Evolutionary conservation across 2,329 filamentous ascomycete genomes (phyloP).

Genomic region (Aaosphaeria pasadenensis): DNA sequence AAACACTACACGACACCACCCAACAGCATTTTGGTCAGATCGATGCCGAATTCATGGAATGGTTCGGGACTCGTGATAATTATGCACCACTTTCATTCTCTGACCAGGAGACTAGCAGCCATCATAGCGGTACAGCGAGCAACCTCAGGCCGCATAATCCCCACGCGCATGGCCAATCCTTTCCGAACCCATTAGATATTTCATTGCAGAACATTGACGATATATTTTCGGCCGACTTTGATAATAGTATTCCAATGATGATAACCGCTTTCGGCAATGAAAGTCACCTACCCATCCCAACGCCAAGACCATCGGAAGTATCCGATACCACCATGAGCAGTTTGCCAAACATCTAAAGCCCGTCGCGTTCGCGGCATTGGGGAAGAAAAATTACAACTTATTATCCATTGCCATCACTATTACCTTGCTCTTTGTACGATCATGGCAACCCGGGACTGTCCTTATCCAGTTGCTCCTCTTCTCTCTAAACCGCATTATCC

Average conservation of each 20-base stretch:
- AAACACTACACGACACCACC: not conserved
- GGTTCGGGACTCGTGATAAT: not conserved
- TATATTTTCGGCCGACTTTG: not conserved
- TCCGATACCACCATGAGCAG: not conserved
- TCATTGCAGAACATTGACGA: not conserved
- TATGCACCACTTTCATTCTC: not conserved
- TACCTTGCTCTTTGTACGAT: too few relatives aligned
- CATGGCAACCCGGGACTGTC: too few relatives aligned
- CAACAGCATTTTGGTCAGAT: conserved; percentile 1
- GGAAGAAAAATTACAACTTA: too few relatives aligned
- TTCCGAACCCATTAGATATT: not conserved
- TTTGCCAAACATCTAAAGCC: not conserved
- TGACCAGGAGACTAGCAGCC: not conserved
- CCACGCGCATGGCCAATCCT: not conserved
- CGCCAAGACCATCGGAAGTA: not conserved
- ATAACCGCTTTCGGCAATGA: conserved; percentile 1
- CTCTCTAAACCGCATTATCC: not conserved
- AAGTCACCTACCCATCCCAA: not conserved
- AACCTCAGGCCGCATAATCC: not conserved
- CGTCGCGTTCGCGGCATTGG: not conserved
- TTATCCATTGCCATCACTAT: too few relatives aligned
- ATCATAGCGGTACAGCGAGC: not conserved
- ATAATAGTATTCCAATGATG: not conserved
- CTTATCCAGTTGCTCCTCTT: too few relatives aligned
- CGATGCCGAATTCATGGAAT: conserved; percentile 1